A percentile compares a stretch with the other conserved stretches of the same genome.
Conservation (phyloP, 169 alveolate species). For the Plasmodium ovale region DNA sequence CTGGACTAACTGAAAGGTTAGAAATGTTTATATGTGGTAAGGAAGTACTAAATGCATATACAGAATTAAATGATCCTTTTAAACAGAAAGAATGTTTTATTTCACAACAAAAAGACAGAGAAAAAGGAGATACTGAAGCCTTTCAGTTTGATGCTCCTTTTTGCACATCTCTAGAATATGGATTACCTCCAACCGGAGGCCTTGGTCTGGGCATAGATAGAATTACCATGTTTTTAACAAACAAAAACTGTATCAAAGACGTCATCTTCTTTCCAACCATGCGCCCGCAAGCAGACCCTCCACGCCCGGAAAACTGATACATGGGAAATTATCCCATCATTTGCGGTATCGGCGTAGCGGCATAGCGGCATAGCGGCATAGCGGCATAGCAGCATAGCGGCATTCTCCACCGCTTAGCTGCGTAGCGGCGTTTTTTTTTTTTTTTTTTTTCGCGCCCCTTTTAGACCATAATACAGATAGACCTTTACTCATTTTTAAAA, state of each 20-base stretch:
- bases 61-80: slow-evolving; percentile 99
- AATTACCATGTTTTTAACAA: slow-evolving; percentile 95
- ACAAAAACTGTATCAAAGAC: slow-evolving; percentile 90
- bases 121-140: slow-evolving; percentile 91
- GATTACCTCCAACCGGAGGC: slow-evolving; percentile 98
- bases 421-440: too few relatives aligned
- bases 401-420: too few relatives aligned
- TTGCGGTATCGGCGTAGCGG: too few relatives aligned
- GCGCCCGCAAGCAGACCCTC: too few relatives aligned
- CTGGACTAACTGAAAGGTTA: slow-evolving; percentile 96
- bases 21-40: slow-evolving; percentile 97
- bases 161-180: slow-evolving; percentile 94
- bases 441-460: too few relatives aligned
- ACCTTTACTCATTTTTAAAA: too few relatives aligned
- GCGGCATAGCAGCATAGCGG: too few relatives aligned
- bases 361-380: too few relatives aligned
- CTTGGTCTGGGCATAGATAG: slow-evolving; percentile 98
- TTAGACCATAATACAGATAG: too few relatives aligned
- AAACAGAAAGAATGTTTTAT: slow-evolving; percentile 94
- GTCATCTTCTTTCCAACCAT: slow-evolving; percentile 78
- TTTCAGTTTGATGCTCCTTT: slow-evolving; percentile 93
- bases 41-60: slow-evolving; percentile 98
- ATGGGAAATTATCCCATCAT: too few relatives aligned
- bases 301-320: too few relatives aligned
- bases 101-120: slow-evolving; percentile 88